These are phyloP conservation scores for Boletus sp. DNA, from an alignment of 768 basidiomycete species.

Conservation along the genomic window DNA sequence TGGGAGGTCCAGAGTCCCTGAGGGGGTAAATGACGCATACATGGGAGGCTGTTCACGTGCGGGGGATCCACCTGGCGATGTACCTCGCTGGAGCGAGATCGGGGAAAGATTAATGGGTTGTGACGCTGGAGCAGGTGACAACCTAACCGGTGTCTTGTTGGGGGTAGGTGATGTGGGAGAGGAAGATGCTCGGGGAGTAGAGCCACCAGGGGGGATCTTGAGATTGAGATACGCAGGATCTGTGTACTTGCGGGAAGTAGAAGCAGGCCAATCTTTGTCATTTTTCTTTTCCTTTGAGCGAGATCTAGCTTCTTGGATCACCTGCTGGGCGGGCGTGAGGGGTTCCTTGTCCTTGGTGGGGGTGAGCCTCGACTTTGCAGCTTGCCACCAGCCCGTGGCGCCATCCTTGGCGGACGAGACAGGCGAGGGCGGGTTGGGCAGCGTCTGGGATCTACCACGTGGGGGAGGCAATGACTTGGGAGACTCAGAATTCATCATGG, in stretches of 20 bases:
- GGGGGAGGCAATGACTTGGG: slow-evolving; percentile 50
- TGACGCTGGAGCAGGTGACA: slow-evolving; percentile 41
- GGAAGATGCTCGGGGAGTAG: slow-evolving; percentile 47
- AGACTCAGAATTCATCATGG: slow-evolving; percentile 55
- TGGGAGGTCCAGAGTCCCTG: slow-evolving; percentile 72
- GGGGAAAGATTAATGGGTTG: slow-evolving; percentile 51
- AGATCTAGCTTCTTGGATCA: slow-evolving; percentile 70
- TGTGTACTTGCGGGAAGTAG: slow-evolving; percentile 46
- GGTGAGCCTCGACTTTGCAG: slow-evolving; percentile 71
- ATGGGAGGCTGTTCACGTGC: slow-evolving; percentile 58
- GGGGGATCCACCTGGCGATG: slow-evolving; percentile 37
- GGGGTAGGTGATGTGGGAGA: slow-evolving; percentile 65
- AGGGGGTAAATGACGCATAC: slow-evolving; percentile 70
- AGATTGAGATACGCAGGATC: slow-evolving; percentile 60
- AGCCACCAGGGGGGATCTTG: slow-evolving; percentile 47
- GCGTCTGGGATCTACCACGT: slow-evolving; percentile 56
- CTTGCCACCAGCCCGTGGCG: slow-evolving; percentile 62
- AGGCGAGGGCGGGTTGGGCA: slow-evolving; percentile 59
- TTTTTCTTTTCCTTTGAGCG: slow-evolving; percentile 57
- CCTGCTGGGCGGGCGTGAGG: slow-evolving; percentile 82
- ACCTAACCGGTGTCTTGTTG: slow-evolving; percentile 26
- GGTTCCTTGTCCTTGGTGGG: slow-evolving; percentile 71
- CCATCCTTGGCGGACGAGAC: slow-evolving; percentile 62
- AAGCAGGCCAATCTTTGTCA: slow-evolving; percentile 57
- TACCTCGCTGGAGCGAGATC: slow-evolving; percentile 53